Conservation (phyloP, 345 rosid genomes). For the Syzygium grande region DNA sequence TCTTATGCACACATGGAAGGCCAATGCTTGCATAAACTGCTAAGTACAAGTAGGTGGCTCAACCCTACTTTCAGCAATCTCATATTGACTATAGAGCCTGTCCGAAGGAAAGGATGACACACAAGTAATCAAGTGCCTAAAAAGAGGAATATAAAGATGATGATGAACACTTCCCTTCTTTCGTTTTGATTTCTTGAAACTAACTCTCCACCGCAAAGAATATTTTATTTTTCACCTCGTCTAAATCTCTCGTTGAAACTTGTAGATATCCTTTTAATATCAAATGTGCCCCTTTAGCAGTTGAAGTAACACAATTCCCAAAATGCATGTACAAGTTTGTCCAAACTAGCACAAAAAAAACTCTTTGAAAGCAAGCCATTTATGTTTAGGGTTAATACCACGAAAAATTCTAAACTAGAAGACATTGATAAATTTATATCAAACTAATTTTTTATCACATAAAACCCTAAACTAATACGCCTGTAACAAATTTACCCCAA, state of each 20-base stretch:
- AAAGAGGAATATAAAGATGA: not conserved
- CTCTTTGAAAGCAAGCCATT: not conserved
- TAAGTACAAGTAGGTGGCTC: not conserved
- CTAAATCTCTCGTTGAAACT: not conserved
- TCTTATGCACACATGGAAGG: not conserved
- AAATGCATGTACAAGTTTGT: not conserved
- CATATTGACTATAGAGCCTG: fast-evolving
- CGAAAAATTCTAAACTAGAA: too few species aligned
- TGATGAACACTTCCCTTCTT: not conserved
- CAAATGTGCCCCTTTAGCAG: not conserved
- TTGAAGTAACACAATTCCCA: not conserved
- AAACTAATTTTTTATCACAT: too few species aligned
- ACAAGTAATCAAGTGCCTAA: not conserved
- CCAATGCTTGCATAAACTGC: fast-evolving
- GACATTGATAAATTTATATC: too few species aligned
- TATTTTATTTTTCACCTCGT: not conserved
- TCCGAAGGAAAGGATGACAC: not conserved
- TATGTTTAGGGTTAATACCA: not conserved
- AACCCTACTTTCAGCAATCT: not conserved
- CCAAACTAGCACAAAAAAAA: not conserved
- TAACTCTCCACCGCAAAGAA: not conserved
- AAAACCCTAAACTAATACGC: too few species aligned
- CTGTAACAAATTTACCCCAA: too few species aligned
- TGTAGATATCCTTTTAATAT: not conserved
- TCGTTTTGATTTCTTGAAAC: not conserved